A percentile compares a stretch with the other conserved stretches of the same genome.
These are phyloP conservation scores for Hanseniaspora valbyensis DNA, from an alignment of 805 yeast species.

Conservation along the genomic window DNA sequence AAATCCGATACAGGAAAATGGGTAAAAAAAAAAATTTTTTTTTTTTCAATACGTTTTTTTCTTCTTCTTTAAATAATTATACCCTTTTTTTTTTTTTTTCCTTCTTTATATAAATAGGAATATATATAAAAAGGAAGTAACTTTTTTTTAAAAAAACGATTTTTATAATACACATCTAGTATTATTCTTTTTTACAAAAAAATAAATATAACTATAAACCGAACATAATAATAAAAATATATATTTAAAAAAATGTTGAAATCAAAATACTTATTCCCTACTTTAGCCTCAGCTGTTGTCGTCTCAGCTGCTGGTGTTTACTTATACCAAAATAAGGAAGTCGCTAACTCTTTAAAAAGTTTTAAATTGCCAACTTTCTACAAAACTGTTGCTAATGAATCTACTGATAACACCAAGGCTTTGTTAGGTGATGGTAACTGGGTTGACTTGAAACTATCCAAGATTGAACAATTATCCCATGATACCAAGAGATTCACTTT, in stretches of 20 bases:
- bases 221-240: background rate
- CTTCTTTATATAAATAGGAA: too few species aligned
- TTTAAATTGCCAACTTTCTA: background rate
- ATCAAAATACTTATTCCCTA: slow-evolving; percentile 14
- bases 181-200: too few species aligned
- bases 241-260: slow-evolving; percentile 4
- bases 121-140: too few species aligned
- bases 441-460: slow-evolving; percentile 52
- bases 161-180: too few species aligned
- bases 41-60: too few species aligned
- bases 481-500: slow-evolving; percentile 64
- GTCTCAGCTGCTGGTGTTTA: slow-evolving; percentile 19
- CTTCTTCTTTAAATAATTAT: too few species aligned
- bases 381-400: slow-evolving; percentile 27
- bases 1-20: too few species aligned
- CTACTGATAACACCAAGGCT: slow-evolving; percentile 31
- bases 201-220: too few species aligned
- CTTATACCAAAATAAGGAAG: slow-evolving; percentile 17
- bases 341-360: background rate
- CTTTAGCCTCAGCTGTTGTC: slow-evolving; percentile 16
- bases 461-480: slow-evolving; percentile 37
- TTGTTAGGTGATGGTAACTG: slow-evolving; percentile 57
- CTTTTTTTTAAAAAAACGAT: too few species aligned
- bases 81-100: too few species aligned
- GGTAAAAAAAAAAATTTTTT: too few species aligned